Evolutionary conservation across 768 basidiomycete genomes (phyloP).

Genomic region (Cystofilobasidium capitatum): DNA sequence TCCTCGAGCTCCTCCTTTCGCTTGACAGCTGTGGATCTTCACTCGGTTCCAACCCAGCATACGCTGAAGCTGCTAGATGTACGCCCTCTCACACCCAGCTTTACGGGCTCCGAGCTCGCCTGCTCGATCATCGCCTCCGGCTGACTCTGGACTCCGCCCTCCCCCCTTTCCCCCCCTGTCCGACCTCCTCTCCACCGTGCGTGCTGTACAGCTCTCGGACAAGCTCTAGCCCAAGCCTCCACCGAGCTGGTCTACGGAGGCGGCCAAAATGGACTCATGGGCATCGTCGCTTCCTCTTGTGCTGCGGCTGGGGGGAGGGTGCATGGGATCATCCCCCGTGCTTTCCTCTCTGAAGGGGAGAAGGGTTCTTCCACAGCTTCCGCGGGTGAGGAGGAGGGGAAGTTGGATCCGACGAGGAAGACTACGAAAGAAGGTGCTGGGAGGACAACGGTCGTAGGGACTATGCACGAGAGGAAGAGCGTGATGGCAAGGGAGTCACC

Average conservation of each 20-base stretch:
- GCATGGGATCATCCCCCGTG: conserved; percentile 67
- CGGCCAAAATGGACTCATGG: conserved; percentile 76
- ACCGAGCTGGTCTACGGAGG: conserved; percentile 78
- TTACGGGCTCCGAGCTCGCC: background rate
- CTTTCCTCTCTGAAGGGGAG: conserved; percentile 55
- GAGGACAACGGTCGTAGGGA: conserved; percentile 28
- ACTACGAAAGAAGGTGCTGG: background rate
- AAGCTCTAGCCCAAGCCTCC: conserved; percentile 53
- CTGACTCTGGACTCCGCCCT: no score
- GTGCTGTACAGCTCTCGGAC: conserved; percentile 53
- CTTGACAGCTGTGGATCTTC: conserved; percentile 8
- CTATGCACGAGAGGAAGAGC: conserved; percentile 36
- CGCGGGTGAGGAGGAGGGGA: conserved; percentile 27
- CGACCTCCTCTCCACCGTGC: background rate
- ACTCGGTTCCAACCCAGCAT: background rate
- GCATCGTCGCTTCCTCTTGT: conserved; percentile 58
- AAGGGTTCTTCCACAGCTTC: conserved; percentile 48
- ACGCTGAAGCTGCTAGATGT: background rate
- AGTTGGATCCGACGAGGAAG: conserved; percentile 32
- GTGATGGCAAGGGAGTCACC: background rate
- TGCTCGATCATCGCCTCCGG: background rate
- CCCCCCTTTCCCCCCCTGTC: no score
- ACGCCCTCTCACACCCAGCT: no score
- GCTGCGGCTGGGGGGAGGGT: conserved; percentile 60
- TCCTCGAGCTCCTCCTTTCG: no score